phyloP scores from a whole-genome alignment of 2,329 filamentous ascomycete species.

The Elsinoe batatas region DNA sequence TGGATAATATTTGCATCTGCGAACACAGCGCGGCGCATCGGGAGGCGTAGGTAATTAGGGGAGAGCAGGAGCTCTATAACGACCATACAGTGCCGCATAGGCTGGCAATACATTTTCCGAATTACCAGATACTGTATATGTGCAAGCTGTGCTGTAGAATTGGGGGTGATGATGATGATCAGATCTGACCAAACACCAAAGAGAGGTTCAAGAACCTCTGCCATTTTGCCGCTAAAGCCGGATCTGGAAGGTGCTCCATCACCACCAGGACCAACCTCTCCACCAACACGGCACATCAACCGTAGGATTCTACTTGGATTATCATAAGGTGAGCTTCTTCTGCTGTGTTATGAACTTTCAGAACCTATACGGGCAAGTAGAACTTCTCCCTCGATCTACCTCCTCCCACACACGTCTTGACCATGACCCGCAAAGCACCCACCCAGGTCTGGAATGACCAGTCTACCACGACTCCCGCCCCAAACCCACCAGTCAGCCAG shows the following conservation, averaged over 20 bases:
- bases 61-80: slow-evolving; percentile 1
- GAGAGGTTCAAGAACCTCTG: not conserved
- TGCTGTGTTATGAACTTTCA: not conserved
- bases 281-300: slow-evolving; percentile 5
- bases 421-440: not conserved
- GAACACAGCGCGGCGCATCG: slow-evolving; percentile 4
- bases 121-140: not conserved
- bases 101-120: not conserved
- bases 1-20: slow-evolving; percentile 5
- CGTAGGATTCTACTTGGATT: not conserved
- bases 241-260: slow-evolving; percentile 4
- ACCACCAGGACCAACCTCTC: not conserved
- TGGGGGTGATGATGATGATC: not conserved
- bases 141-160: not conserved
- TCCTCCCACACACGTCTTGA: not conserved
- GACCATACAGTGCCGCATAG: not conserved
- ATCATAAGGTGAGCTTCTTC: not conserved
- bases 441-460: not conserved
- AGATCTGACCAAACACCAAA: too few relatives aligned
- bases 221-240: not conserved
- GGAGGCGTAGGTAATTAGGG: not conserved
- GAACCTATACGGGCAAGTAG: not conserved
- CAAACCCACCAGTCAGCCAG: not conserved
- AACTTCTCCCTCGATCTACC: not conserved
- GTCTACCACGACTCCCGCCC: not conserved